These are phyloP conservation scores for Kodamaea jinghongensis DNA, from an alignment of 805 yeast species.

Conservation along the genomic window DNA sequence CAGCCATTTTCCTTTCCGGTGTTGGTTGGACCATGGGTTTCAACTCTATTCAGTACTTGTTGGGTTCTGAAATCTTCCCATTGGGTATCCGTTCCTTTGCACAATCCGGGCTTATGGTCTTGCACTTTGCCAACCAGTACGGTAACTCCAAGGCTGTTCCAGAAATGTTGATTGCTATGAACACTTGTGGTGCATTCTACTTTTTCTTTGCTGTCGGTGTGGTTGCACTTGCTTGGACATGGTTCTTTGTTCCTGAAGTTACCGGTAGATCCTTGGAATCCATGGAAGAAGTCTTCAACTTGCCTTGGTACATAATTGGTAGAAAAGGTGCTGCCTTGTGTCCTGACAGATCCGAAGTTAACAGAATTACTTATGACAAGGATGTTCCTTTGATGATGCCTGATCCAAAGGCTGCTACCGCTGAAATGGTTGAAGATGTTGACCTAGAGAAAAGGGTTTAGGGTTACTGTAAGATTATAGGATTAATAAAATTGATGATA, in stretches of 20 bases:
- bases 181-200: slow-evolving; percentile 50
- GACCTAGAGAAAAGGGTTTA: too few species aligned
- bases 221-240: slow-evolving; percentile 44
- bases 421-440: slow-evolving; percentile 3
- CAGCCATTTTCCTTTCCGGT: slow-evolving; percentile 49
- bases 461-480: too few species aligned
- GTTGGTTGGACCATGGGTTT: slow-evolving; percentile 61
- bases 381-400: slow-evolving; percentile 9
- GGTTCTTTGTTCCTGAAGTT: slow-evolving; percentile 51
- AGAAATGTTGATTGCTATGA: slow-evolving; percentile 45
- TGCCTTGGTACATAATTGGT: slow-evolving; percentile 60
- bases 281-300: slow-evolving; percentile 50
- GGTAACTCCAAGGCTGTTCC: slow-evolving; percentile 58
- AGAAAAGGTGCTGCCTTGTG: slow-evolving; percentile 51
- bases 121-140: slow-evolving; percentile 56
- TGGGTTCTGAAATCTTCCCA: slow-evolving; percentile 56
- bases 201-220: slow-evolving; percentile 45
- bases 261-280: slow-evolving; percentile 50
- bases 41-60: slow-evolving; percentile 53
- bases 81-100: slow-evolving; percentile 48
- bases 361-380: slow-evolving; percentile 23
- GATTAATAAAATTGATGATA: too few species aligned
- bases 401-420: slow-evolving; percentile 6
- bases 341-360: slow-evolving; percentile 48
- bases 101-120: slow-evolving; percentile 50